Conservation (phyloP, 306 rosid species). For the Lathyrus tuberosus region DNA sequence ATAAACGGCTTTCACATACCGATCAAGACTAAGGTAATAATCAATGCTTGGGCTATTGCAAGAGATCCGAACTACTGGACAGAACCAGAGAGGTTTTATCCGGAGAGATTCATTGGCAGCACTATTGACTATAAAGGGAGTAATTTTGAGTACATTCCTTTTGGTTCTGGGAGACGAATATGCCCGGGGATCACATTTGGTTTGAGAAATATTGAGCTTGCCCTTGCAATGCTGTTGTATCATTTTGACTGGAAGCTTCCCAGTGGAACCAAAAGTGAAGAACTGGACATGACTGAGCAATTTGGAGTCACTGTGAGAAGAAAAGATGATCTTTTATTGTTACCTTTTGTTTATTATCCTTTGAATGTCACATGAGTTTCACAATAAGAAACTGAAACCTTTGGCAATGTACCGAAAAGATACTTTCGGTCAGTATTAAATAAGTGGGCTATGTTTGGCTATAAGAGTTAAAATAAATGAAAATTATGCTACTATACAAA, state of each 20-base stretch:
- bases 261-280: slow-evolving; percentile 15
- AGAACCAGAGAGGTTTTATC: slow-evolving; percentile 40
- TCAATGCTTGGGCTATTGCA: slow-evolving; percentile 45
- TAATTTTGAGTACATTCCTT: slow-evolving; percentile 42
- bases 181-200: slow-evolving; percentile 41
- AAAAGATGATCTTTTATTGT: slow-evolving; percentile 28
- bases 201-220: slow-evolving; percentile 22
- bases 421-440: not conserved
- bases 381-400: not conserved
- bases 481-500: not conserved
- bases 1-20: slow-evolving; percentile 45
- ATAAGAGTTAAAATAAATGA: not conserved
- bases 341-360: slow-evolving; percentile 10
- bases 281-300: slow-evolving; percentile 39
- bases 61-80: slow-evolving; percentile 48
- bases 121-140: slow-evolving; percentile 33
- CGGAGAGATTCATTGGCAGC: slow-evolving; percentile 36
- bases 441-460: not conserved
- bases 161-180: slow-evolving; percentile 51
- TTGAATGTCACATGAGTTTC: not conserved
- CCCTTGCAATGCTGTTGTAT: slow-evolving; percentile 34
- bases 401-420: not conserved
- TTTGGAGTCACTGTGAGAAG: slow-evolving; percentile 37
- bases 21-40: slow-evolving; percentile 22
- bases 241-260: slow-evolving; percentile 45